Base-by-base conservation (phyloP, 441 rosid genomes). In the Capsella rubella region DNA sequence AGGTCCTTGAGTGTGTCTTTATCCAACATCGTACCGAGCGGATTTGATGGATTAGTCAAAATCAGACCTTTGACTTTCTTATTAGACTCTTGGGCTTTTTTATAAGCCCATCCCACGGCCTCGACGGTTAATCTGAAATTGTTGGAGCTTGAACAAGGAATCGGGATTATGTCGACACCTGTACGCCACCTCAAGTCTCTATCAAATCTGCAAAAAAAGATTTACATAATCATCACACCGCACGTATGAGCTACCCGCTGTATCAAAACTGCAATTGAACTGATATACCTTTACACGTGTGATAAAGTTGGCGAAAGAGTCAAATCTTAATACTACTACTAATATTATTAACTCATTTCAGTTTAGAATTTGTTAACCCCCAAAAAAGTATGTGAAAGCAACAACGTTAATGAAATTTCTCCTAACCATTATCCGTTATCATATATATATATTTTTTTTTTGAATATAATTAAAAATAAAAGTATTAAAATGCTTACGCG, bases 181-280 rank as follows among this genome's bases (percentile, higher is more conserved):
- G 93, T 88, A n/a, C 90, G 82, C 90, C 90, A 88, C 32, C 86
- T 82, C 60, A 88, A 74, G 76, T 88, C 90, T 60, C 93, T 76
- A 37, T 69, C 82, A 69, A 86, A 86, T 79, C 93, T 88, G 91
- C 34, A 76, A 35, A 32, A 54, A 76, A 35, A 6, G 28, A 9
- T 18, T 40, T 34, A 42, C 28, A 34, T 1, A 34, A 34, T 34
- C 9, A 31, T 32, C 37, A 21, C 39, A 32, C 31, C 18, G 15
- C 43, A 43, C 42, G 37, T 67, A 59, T 61, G 73, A 43, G 56
- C 18, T 1, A 28, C 42, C 3, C 35, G 18, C 54, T 54, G 49
- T 14, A 74, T 21, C 29, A 3, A 14, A 49, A 45, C 64, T 49
- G n/a, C 9, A 35, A 56, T 65, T 39, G 35, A 57, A 29, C 4